Percentiles rank a stretch among this genome's conserved stretches.
Conservation (phyloP, 1,139 yeast genomes). For the Sugiyamaella paludigena region DNA sequence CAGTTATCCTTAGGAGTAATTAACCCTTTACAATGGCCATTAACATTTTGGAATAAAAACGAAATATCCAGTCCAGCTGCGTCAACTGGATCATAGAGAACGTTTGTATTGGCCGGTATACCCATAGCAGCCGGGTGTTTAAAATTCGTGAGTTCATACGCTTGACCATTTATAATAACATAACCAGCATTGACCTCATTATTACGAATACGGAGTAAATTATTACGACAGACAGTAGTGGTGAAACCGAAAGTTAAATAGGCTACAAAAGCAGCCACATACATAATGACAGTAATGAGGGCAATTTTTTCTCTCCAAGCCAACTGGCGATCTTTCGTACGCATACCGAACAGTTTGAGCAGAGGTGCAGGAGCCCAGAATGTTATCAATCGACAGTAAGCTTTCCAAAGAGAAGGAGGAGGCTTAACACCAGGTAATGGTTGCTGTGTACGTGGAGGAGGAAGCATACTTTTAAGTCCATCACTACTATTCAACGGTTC, state of each 20-base stretch:
- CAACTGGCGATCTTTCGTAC: slow-evolving; percentile 74
- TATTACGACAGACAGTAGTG: slow-evolving; percentile 66
- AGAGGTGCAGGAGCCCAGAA: slow-evolving; percentile 90
- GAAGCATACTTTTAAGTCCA: background rate
- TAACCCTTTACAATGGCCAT: slow-evolving; percentile 84
- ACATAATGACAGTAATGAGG: slow-evolving; percentile 68
- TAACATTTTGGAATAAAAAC: slow-evolving; percentile 89
- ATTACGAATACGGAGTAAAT: slow-evolving; percentile 53
- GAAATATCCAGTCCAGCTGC: slow-evolving; percentile 93
- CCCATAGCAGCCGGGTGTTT: slow-evolving; percentile 83
- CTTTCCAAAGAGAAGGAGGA: slow-evolving; percentile 68
- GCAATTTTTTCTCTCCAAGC: slow-evolving; percentile 98
- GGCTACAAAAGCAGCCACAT: slow-evolving; percentile 76
- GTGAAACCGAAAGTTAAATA: slow-evolving; percentile 92
- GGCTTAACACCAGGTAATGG: slow-evolving; percentile 22
- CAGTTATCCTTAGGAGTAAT: slow-evolving; percentile 71
- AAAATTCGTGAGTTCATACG: slow-evolving; percentile 68
- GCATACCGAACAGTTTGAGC: slow-evolving; percentile 70
- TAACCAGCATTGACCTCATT: slow-evolving; percentile 59
- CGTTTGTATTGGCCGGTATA: slow-evolving; percentile 60
- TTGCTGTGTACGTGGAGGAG: slow-evolving; percentile 1
- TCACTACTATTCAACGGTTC: slow-evolving; percentile 12
- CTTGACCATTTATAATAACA: slow-evolving; percentile 76
- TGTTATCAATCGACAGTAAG: slow-evolving; percentile 75
- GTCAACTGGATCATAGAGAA: slow-evolving; percentile 77